These are phyloP conservation scores for Penicillium tannophilum DNA, from an alignment of 495 filamentous ascomycete species.

Conservation along the genomic window DNA sequence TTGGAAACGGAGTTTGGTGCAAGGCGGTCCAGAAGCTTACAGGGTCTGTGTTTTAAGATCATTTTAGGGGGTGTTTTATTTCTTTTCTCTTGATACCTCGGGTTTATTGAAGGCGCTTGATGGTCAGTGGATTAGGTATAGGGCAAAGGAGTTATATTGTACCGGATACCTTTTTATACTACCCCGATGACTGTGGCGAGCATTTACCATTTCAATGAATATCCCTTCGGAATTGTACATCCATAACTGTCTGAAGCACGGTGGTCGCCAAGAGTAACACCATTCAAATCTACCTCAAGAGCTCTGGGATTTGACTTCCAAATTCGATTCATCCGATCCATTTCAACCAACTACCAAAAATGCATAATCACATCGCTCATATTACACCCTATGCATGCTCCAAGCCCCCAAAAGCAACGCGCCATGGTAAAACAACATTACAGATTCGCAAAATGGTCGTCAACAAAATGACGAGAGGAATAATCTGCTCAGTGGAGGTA, in stretches of 20 bases:
- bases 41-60: conserved; percentile 34
- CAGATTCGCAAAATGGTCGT: not conserved
- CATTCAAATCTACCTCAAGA: too few species aligned
- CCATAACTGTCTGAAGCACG: too few species aligned
- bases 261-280: too few species aligned
- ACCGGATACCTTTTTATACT: conserved; percentile 3
- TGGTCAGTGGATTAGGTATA: conserved; percentile 1
- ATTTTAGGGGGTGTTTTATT: conserved; percentile 9
- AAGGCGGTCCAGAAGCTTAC: conserved; percentile 43
- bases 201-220: conserved; percentile 13
- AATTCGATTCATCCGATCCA: not conserved
- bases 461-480: not conserved
- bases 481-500: too few species aligned
- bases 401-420: not conserved
- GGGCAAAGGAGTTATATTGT: conserved; percentile 14
- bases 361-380: conserved; percentile 7
- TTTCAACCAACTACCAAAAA: conserved; percentile 6
- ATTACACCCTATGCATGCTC: not conserved
- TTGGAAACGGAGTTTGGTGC: conserved; percentile 47
- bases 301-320: not conserved
- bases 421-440: not conserved
- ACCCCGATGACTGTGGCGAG: conserved; percentile 5
- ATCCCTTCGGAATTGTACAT: not conserved
- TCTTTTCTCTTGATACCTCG: conserved; percentile 8
- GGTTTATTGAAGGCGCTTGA: conserved; percentile 1